Evolutionary conservation across 352 stramenopile genomes (phyloP), one percentile per base, ranked within the genome.

Genomic region (Pythium brassicae): DNA sequence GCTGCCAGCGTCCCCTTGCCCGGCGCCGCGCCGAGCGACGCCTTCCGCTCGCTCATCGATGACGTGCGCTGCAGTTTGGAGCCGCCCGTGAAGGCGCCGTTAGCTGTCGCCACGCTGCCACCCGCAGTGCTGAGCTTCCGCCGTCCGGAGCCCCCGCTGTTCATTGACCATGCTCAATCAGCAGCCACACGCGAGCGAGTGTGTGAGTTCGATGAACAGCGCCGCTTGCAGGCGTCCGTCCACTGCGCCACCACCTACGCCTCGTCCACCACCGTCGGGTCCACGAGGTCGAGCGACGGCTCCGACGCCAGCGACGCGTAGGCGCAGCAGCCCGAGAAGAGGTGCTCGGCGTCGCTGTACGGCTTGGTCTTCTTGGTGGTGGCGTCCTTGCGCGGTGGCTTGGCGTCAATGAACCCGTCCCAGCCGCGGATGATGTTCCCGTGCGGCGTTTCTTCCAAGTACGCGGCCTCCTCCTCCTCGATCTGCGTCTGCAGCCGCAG

Each of bases 341-440:
- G 65, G 57, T 91, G 78, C 59, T 94, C 84, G 17, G 74, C 60
- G 45, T 90, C 78, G 5, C 69, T 76, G 63, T 94, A 94, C 42
- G 82, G 82, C 59, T 86, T 85, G 50, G 82, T 68, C 42, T 94
- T 94, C 75, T 92, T 92, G 53, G 79, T 80, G 22, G 64, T 42
- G 26, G 72, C 67, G 65, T 94, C 82, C 65, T 92, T 92, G 50
- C 82, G 78, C 25, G 73, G 74, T 55, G 80, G 78, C 51, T 91
- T 92, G 27, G 70, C 79, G 66, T 94, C 84, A 49, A 90, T 86
- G 61, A 92, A 94, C 48, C 85, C 85, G 51, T 94, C 85, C 85
- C 85, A 94, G 39, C 85, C 85, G 44, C 83, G 83, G 58, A 94
- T 82, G 61, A 94, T 94, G 72, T 94, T 94, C 39, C 85, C 85